These are phyloP conservation scores for Umbelopsis ramanniana DNA, from an alignment of 192 early-diverging fungal genomes.

Conservation along the genomic window DNA sequence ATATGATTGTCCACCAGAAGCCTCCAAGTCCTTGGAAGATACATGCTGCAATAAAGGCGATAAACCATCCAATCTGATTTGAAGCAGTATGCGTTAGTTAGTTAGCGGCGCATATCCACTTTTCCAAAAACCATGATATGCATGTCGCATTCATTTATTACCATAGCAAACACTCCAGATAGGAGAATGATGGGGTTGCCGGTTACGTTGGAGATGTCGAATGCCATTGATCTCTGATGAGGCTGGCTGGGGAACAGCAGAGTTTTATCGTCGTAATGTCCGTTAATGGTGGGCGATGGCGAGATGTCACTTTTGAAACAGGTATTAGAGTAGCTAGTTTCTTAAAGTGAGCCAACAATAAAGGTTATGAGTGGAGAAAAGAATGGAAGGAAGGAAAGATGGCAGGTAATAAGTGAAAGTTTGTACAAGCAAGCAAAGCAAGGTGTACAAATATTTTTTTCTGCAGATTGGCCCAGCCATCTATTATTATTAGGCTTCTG, in stretches of 20 bases:
- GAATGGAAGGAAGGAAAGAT: slow-evolving; percentile 9
- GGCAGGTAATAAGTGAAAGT: not conserved
- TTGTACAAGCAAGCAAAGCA: not conserved
- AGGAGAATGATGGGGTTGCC: slow-evolving; percentile 17
- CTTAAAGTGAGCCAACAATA: not conserved
- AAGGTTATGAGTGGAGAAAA: not conserved
- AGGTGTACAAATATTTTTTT: not conserved
- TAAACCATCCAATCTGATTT: slow-evolving; percentile 36
- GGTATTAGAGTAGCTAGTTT: not conserved
- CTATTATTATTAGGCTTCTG: too few species aligned
- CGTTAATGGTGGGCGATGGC: slow-evolving; percentile 5
- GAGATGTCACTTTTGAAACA: not conserved
- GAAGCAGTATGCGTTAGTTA: not conserved
- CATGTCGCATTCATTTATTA: not conserved
- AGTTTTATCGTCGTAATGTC: slow-evolving; percentile 15
- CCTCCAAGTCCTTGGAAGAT: slow-evolving; percentile 19
- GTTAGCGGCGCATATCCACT: too few species aligned
- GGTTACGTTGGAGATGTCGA: slow-evolving; percentile 14
- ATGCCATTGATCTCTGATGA: slow-evolving; percentile 22
- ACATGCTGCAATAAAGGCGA: slow-evolving; percentile 36
- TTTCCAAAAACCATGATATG: too few species aligned
- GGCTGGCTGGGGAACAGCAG: not conserved
- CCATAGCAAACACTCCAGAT: slow-evolving; percentile 13
- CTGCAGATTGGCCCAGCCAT: not conserved
- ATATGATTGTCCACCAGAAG: slow-evolving; percentile 39